Evolutionary conservation across 2,329 filamentous ascomycete species (phyloP).

Genomic region (Pseudocercospora musae): DNA sequence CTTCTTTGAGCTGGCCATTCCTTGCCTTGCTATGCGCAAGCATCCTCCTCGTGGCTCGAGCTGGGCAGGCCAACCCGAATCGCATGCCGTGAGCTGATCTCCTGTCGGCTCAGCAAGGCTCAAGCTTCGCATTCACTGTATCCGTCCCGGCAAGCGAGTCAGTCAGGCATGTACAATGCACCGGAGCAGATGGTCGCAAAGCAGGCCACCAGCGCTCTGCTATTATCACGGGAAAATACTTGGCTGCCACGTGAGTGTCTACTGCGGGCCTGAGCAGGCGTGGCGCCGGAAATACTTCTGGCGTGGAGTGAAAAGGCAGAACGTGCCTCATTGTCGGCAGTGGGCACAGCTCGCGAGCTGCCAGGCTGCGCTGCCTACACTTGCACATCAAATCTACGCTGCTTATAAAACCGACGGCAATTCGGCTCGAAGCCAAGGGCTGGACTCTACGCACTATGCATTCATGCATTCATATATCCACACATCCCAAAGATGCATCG

Average conservation of each 20-base stretch:
- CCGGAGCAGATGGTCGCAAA: neutral
- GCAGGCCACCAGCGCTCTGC: neutral
- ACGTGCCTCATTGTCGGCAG: conserved; percentile 2
- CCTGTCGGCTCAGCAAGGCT: conserved; percentile 15
- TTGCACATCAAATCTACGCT: neutral
- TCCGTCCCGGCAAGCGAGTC: conserved; percentile 5
- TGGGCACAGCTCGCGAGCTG: conserved; percentile 4
- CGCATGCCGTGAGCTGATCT: conserved; percentile 2
- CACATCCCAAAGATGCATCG: neutral
- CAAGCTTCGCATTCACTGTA: conserved; percentile 14
- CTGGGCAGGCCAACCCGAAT: neutral
- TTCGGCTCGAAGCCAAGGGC: conserved; percentile 10
- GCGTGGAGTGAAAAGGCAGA: neutral
- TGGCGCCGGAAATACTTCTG: conserved; percentile 9
- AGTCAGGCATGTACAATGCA: neutral
- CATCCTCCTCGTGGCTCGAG: conserved; percentile 5
- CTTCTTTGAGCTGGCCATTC: conserved; percentile 7
- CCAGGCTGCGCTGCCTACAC: neutral
- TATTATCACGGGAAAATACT: neutral
- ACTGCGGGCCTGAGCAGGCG: neutral
- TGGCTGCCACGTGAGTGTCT: conserved; percentile 6
- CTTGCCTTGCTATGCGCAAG: conserved; percentile 1
- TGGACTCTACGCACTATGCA: neutral
- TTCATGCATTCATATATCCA: neutral
- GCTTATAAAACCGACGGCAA: conserved; percentile 2